Conservation (phyloP, 345 rosid genomes). For the Salix purpurea region DNA sequence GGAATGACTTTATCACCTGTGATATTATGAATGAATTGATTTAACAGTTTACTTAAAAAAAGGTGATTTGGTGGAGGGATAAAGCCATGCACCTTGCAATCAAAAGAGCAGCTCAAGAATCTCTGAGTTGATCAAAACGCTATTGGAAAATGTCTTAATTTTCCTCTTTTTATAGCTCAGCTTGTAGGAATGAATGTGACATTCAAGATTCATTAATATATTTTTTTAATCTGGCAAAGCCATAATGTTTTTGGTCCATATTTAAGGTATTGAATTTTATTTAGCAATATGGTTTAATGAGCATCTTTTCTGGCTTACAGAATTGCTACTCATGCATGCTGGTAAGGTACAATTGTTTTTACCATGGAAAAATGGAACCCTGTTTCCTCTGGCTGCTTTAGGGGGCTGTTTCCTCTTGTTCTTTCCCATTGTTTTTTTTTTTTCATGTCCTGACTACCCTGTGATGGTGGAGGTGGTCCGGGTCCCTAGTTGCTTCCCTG, state of each 20-base stretch:
- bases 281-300: not conserved
- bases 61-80: not conserved
- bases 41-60: not conserved
- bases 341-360: slow-evolving; percentile 30
- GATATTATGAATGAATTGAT: not conserved
- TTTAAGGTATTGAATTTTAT: not conserved
- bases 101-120: not conserved
- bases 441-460: slow-evolving; percentile 21
- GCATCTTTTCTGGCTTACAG: not conserved
- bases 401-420: not conserved
- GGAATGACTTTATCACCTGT: not conserved
- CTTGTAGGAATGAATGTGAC: not conserved
- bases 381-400: not conserved
- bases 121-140: not conserved
- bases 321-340: slow-evolving; percentile 47
- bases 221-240: too few species aligned
- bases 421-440: not conserved
- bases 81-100: not conserved
- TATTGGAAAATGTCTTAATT: not conserved
- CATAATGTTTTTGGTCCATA: not conserved
- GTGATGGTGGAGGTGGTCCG: not conserved
- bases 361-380: not conserved
- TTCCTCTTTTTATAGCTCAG: not conserved
- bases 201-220: not conserved
- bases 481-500: not conserved